A percentile compares a stretch with the other conserved stretches of the same genome.
phyloP scores from a whole-genome alignment of 2,329 filamentous ascomycete species.

The Aureobasidium subglaciale region DNA sequence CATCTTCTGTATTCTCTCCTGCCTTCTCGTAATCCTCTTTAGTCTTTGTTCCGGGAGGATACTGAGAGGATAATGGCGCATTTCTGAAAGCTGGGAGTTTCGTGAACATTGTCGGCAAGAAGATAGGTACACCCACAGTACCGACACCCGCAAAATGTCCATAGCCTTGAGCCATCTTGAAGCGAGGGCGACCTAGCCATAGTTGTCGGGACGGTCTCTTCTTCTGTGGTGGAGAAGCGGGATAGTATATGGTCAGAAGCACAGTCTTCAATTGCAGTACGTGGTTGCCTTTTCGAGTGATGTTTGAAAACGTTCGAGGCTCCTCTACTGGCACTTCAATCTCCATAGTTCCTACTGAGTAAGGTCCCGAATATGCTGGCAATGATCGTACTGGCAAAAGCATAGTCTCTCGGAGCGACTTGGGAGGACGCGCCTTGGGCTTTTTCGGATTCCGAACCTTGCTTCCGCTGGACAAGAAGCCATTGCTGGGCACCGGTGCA shows the following conservation, averaged over 20 bases:
- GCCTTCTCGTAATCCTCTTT: conserved; percentile 34
- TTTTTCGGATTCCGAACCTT: conserved; percentile 38
- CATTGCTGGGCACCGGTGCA: neutral
- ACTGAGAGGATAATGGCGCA: conserved; percentile 47
- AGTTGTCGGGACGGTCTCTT: conserved; percentile 47
- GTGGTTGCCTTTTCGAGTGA: conserved; percentile 41
- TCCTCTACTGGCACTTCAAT: conserved; percentile 46
- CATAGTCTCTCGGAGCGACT: conserved; percentile 42
- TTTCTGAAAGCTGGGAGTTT: conserved; percentile 60
- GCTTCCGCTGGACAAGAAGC: conserved; percentile 14
- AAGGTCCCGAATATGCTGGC: conserved; percentile 47
- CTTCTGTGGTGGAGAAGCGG: conserved; percentile 38
- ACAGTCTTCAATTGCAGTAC: conserved; percentile 52
- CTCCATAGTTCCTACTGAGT: conserved; percentile 44
- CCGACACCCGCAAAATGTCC: conserved; percentile 53
- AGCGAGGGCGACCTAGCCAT: conserved; percentile 55
- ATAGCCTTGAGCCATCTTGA: conserved; percentile 53
- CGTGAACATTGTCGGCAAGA: conserved; percentile 55
- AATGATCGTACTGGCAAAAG: conserved; percentile 39
- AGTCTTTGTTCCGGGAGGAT: conserved; percentile 36
- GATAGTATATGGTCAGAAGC: conserved; percentile 60
- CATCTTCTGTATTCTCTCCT: neutral
- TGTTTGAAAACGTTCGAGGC: conserved; percentile 44
- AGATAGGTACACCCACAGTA: conserved; percentile 44
- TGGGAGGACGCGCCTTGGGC: conserved; percentile 42